Evolutionary conservation across 345 rosid species (phyloP), one percentile per base, ranked within the genome.

Genomic region (Eucalyptus tenuipes): DNA sequence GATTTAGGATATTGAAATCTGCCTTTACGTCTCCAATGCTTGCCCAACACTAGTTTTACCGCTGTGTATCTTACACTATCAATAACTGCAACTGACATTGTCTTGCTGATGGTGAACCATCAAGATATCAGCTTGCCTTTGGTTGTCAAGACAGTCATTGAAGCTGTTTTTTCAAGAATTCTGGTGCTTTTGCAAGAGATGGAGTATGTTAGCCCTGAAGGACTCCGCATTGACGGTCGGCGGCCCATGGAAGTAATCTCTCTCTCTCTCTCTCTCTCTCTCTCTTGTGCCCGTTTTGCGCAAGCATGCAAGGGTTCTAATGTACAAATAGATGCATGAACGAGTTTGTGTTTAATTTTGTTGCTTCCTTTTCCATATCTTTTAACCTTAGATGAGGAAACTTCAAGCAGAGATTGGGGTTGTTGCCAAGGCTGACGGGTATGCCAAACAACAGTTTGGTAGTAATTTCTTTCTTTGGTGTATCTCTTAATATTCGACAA

Each of bases 131-230:
- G 45, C 29, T 75, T 40, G 42, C 82, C 82, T 71, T 75, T 5
- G 8, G 81, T 37, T 75, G 47, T 75, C 42, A 75, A 40, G 47
- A 10, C 8, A 75, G 82, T 40, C 8, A 75, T 11, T 20, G 47
- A 75, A 75, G 84, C 84, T 20, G 15, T 22, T 40, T 75, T 18
- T 10, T 4, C n/a, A 75, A 75, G 84, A 75, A 75, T 11, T 40
- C 84, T 20, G 47, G 27, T 18, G 82, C 29, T 75, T 85, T 71
- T 57, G 55, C 5, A 31, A 64, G 48, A 85, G 50, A 98, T 97
- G 98, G 98, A 97, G 89, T 97, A 86, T 89, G 95, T 96, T 48
- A 98, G 94, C 94, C 99, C 96, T 2, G 98, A 98, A 95, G 99
- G 99, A 85, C 93, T 92, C 59, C 92, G 98, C 47, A 89, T 94